Evolutionary conservation across 805 yeast species (phyloP).

Genomic region (Spathaspora sp.): DNA sequence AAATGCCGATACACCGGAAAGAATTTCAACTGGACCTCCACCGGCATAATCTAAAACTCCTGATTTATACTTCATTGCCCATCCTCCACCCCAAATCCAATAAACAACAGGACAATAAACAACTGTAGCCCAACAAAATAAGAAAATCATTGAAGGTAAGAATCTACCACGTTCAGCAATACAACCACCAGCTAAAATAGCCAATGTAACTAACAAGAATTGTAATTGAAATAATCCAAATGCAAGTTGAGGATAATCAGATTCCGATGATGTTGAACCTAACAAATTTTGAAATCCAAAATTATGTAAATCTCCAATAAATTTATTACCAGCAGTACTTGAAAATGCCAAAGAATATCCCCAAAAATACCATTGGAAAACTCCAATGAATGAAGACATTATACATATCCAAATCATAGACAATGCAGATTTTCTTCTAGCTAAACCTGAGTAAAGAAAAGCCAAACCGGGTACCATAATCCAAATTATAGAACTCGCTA

Average conservation of each 20-base stretch:
- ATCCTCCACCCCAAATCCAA: constrained; percentile 96
- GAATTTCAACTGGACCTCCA: constrained; percentile 94
- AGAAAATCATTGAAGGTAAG: constrained; percentile 75
- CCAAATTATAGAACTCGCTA: constrained; percentile 71
- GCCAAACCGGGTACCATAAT: constrained; percentile 96
- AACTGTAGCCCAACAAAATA: constrained; percentile 84
- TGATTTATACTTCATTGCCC: constrained; percentile 77
- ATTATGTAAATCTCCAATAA: constrained; percentile 80
- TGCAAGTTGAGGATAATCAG: constrained; percentile 73
- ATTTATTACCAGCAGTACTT: constrained; percentile 71
- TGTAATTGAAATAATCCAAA: constrained; percentile 87
- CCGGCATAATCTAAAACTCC: constrained; percentile 97
- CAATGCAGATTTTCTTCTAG: constrained; percentile 85
- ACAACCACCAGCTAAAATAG: constrained; percentile 86
- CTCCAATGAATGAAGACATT: constrained; percentile 67
- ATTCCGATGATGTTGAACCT: constrained; percentile 36
- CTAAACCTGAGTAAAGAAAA: constrained; percentile 85
- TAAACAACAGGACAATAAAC: constrained; percentile 94
- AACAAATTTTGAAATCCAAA: constrained; percentile 79
- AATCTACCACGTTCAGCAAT: constrained; percentile 88
- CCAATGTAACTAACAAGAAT: constrained; percentile 87
- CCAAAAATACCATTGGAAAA: constrained; percentile 96
- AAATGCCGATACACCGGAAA: constrained; percentile 87
- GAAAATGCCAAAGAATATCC: constrained; percentile 93
- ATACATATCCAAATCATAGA: constrained; percentile 80